Base-by-base conservation (phyloP, 2,329 filamentous ascomycete genomes). In the Aspergillus fumigatus region DNA sequence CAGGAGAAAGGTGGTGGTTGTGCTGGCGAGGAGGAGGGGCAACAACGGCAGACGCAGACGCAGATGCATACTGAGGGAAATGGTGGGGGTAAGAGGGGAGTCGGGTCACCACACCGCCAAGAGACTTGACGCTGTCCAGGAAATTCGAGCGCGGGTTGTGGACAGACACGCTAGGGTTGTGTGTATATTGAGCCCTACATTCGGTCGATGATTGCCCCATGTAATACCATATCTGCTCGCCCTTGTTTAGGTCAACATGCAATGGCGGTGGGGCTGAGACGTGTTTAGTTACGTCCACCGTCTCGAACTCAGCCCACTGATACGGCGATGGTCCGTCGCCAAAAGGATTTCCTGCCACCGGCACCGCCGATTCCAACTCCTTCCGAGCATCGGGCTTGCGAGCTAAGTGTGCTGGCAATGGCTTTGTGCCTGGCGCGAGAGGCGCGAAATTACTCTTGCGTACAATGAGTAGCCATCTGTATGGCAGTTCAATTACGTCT, bases 161-260 rank as follows among this genome's bases (percentile, higher is more conserved):
- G 60, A 75, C 64, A 58, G 66, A 62, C 56, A 78, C 79, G 57
- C 74, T 77, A 47, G 82, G 84, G 74, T 96, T 86, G 66, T 94
- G 89, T 4, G 92, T 96, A 75, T 94, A 99, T 71, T 95, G 91
- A 26, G 92, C 88, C 72, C 88, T 92, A 53, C 91, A 89, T 68
- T 97, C 93, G 6, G 93, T 97, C 23, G 93, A 97, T 21, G 83
- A 84, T 70, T 85, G 85, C 32, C 90, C 90, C 58, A 99, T 81
- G 71, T 97, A 97, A 75, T 91, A 84, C 90, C 92, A 97, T 19
- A 96, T 73, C 69, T 90, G 87, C 59, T 93, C 84, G 17, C 86
- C 80, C 70, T 88, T 89, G 59, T 75, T 75, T 8, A 96, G 73
- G 67, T 96, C 85, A 56, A 95, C 78, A 73, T 87, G 89, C 68